A percentile compares a stretch with the other conserved stretches of the same genome.
phyloP scores from a whole-genome alignment of 2,329 filamentous ascomycete genomes.

The Coniochaeta sp. region DNA sequence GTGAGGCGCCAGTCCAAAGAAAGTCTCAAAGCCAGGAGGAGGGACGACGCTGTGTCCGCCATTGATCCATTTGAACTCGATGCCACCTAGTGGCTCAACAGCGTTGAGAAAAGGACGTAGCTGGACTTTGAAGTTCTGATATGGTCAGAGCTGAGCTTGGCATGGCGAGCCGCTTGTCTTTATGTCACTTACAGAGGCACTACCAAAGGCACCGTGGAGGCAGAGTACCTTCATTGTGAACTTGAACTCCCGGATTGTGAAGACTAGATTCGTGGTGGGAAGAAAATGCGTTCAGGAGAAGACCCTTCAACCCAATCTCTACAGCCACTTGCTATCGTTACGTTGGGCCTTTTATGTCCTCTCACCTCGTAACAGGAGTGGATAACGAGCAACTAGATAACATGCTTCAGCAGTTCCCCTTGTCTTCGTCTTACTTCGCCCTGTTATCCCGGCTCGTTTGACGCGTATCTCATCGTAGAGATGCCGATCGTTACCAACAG shows the following conservation, averaged over 20 bases:
- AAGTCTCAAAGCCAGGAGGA: background rate
- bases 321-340: background rate
- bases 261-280: no score
- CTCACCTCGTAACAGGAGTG: background rate
- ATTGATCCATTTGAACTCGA: background rate
- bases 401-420: background rate
- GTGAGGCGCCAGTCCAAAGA: background rate
- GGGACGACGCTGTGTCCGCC: background rate
- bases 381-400: background rate
- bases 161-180: background rate
- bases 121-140: background rate
- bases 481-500: background rate
- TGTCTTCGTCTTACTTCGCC: background rate
- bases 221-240: constrained; percentile 9
- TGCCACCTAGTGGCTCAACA: background rate
- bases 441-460: background rate
- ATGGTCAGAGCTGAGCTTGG: background rate
- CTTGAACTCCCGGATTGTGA: no score
- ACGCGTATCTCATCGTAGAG: background rate
- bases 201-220: constrained; percentile 8
- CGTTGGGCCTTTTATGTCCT: background rate
- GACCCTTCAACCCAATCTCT: background rate
- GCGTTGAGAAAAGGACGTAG: background rate
- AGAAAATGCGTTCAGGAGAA: background rate
- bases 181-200: constrained; percentile 4